phyloP scores from a whole-genome alignment of 441 rosid genomes.

The Euphorbia celastroides region DNA sequence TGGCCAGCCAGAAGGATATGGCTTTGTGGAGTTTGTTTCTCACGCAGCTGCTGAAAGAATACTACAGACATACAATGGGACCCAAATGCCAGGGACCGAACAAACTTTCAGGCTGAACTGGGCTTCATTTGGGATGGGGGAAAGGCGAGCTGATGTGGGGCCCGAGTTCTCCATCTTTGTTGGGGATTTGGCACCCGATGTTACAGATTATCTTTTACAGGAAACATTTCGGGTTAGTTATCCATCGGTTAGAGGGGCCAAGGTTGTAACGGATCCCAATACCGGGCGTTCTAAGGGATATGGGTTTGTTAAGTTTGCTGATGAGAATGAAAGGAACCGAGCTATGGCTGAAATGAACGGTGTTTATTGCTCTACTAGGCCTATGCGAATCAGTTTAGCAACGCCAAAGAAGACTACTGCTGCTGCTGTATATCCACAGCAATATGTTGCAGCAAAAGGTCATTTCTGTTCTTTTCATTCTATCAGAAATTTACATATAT shows the following conservation, averaged over 20 bases:
- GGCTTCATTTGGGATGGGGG: slow-evolving; percentile 96
- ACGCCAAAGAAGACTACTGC: slow-evolving; percentile 76
- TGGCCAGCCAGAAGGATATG: slow-evolving; percentile 93
- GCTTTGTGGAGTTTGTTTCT: slow-evolving; percentile 84
- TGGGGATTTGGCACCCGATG: slow-evolving; percentile 90
- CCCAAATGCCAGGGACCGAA: slow-evolving; percentile 80
- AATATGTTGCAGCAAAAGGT: slow-evolving; percentile 58
- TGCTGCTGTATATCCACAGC: slow-evolving; percentile 71
- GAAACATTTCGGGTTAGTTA: slow-evolving; percentile 84
- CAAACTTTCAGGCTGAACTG: slow-evolving; percentile 77
- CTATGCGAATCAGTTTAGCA: slow-evolving; percentile 93
- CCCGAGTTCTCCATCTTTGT: slow-evolving; percentile 92
- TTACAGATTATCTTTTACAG: slow-evolving; percentile 82
- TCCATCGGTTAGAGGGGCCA: slow-evolving; percentile 91
- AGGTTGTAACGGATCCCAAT: slow-evolving; percentile 90
- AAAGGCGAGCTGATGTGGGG: slow-evolving; percentile 74
- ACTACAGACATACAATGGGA: slow-evolving; percentile 76
- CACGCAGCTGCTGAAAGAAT: slow-evolving; percentile 88
- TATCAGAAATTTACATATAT: not conserved
- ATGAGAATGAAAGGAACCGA: slow-evolving; percentile 80
- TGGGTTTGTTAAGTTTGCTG: slow-evolving; percentile 86
- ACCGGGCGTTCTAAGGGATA: slow-evolving; percentile 60
- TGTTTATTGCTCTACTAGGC: slow-evolving; percentile 79
- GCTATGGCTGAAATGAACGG: slow-evolving; percentile 98
- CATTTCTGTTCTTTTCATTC: slow-evolving; percentile 6